phyloP scores from a whole-genome alignment of 2,329 filamentous ascomycete genomes.

The Penicillium sp. region DNA sequence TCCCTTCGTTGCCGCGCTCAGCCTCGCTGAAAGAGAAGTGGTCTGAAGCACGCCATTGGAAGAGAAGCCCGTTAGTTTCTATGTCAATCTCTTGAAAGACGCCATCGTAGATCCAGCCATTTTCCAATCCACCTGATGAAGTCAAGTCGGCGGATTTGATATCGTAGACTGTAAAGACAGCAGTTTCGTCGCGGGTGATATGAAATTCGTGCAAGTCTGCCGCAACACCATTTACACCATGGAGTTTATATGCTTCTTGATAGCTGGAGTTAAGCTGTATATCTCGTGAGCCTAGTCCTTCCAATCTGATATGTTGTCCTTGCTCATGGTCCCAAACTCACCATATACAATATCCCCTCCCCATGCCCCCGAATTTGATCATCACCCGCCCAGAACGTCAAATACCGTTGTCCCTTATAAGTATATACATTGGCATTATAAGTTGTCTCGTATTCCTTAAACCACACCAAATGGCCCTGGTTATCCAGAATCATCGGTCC shows the following conservation, averaged over 20 bases:
- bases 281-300: not conserved
- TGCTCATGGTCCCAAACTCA: conserved; percentile 7
- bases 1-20: conserved; percentile 17
- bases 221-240: conserved; percentile 36
- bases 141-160: conserved; percentile 40
- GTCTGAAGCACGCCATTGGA: conserved; percentile 50
- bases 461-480: conserved; percentile 50
- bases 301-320: not conserved
- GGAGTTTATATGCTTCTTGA: conserved; percentile 37
- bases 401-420: conserved; percentile 46
- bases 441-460: conserved; percentile 38
- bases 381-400: conserved; percentile 54
- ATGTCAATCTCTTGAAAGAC: conserved; percentile 51
- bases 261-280: conserved; percentile 34
- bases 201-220: conserved; percentile 48
- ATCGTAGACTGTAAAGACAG: conserved; percentile 45
- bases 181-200: conserved; percentile 45
- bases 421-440: conserved; percentile 50
- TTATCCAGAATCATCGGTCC: conserved; percentile 49
- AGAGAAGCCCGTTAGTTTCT: conserved; percentile 45
- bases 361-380: conserved; percentile 49
- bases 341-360: conserved; percentile 50
- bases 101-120: conserved; percentile 43
- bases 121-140: conserved; percentile 32
- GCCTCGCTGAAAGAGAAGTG: conserved; percentile 38